Base-by-base conservation (phyloP, 106 monocot genomes). In the Ottelia alismoides region DNA sequence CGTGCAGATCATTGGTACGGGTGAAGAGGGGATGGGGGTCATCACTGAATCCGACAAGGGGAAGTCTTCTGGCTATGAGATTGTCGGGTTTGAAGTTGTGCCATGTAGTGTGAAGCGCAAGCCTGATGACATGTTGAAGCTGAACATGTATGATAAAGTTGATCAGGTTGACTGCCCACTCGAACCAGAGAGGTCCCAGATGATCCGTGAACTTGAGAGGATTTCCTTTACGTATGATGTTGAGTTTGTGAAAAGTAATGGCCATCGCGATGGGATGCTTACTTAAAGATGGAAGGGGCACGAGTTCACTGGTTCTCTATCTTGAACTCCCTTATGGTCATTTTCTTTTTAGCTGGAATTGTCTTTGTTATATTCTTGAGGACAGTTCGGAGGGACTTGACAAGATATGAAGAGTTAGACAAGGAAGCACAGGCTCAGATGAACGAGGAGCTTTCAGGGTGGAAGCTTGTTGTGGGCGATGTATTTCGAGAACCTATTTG, bases 381-480 rank as follows among this genome's bases (percentile, higher is more conserved):
- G 31, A 81, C 76, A 1, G 72, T 76, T 21, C 18, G 81, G 29
- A 76, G 72, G 67, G 81, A 81, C 30, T 28, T 76, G 60, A 72
- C 80, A 22, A 66, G 63, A 31, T 80, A 71, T 23, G 75, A 80
- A 22, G 79, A 80, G 52, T 45, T 80, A 20, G 75, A 78, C 32
- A n/a, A 75, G 32, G 75, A 80, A 49, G 53, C 71, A 0, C 75
- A 75, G 47, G 62, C 71, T 25, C 80, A 75, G 51, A 67, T 75
- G 75, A 75, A 66, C 31, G 75, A 75, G 71, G 80, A 76, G 16
- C 71, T 80, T 40, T 78, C 83, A 1, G 83, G 78, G 22, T 80
- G 80, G 76, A 72, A 72, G 47, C 58, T 72, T 19, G 66, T 71
- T 43, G 71, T 75, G 23, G 66, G 67, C 22, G 80, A 75, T 54